These are phyloP conservation scores for Lactifluus hygrophoroides DNA, from an alignment of 768 basidiomycete species.

Conservation along the genomic window DNA sequence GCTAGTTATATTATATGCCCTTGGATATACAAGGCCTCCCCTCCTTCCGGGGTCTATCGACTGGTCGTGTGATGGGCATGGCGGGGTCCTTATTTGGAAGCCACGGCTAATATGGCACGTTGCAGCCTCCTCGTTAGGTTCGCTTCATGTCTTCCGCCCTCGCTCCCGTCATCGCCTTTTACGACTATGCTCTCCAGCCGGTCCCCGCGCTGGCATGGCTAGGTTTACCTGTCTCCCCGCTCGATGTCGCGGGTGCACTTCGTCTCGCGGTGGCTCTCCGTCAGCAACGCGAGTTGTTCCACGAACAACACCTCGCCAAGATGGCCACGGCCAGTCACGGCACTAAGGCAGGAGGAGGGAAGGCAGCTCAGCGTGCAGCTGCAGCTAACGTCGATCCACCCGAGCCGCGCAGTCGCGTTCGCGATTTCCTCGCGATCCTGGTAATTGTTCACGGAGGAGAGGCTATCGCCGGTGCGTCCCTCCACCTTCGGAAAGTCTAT, in stretches of 20 bases:
- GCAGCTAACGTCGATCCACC: background rate
- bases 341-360: background rate
- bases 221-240: constrained; percentile 12
- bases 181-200: constrained; percentile 13
- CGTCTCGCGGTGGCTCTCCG: constrained; percentile 16
- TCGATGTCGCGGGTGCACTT: constrained; percentile 17
- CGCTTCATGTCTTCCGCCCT: constrained; percentile 14
- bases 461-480: constrained; percentile 16
- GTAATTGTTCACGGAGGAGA: constrained; percentile 21
- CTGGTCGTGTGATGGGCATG: too few relatives aligned
- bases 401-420: constrained; percentile 14
- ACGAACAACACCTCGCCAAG: constrained; percentile 3
- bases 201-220: constrained; percentile 9
- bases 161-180: constrained; percentile 12
- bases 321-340: background rate
- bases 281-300: constrained; percentile 9
- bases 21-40: too few relatives aligned
- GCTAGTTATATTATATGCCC: background rate
- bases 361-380: background rate
- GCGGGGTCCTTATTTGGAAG: constrained; percentile 2
- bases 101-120: background rate
- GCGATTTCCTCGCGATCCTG: constrained; percentile 16
- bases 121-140: background rate
- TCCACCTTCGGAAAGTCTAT: background rate
- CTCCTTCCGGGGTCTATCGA: too few relatives aligned